phyloP scores from a whole-genome alignment of 163 green algal genomes.

The Coccomyxa subellipsoidea region DNA sequence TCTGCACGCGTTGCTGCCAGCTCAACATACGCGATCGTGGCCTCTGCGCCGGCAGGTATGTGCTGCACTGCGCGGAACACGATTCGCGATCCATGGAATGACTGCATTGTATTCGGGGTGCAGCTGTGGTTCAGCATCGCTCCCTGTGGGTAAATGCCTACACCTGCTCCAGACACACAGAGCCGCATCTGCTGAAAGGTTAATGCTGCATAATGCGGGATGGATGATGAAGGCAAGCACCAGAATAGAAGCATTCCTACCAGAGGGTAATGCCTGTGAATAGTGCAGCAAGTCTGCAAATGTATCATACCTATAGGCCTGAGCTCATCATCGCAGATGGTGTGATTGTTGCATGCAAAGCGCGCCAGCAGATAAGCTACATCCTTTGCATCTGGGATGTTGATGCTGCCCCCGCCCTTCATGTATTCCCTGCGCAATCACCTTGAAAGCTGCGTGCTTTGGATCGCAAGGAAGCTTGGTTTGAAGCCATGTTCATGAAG shows the following conservation, averaged over 20 bases:
- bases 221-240: not conserved
- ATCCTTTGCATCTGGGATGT: constrained; percentile 4
- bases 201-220: not conserved
- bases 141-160: constrained; percentile 60
- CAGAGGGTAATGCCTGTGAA: too few relatives aligned
- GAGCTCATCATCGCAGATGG: constrained; percentile 73
- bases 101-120: constrained; percentile 60
- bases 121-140: constrained; percentile 73
- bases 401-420: not conserved
- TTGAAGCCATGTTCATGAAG: not conserved
- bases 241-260: not conserved
- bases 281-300: not conserved
- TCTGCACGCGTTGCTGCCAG: constrained; percentile 56
- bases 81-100: constrained; percentile 47
- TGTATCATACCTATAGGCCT: constrained; percentile 36
- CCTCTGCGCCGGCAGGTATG: constrained; percentile 7
- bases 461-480: not conserved
- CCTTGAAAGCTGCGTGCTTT: not conserved
- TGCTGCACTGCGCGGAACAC: constrained; percentile 47
- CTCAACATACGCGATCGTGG: constrained; percentile 76
- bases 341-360: constrained; percentile 79
- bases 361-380: constrained; percentile 62
- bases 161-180: constrained; percentile 17
- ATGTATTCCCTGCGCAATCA: constrained; percentile 5
- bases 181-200: not conserved